Conservation (phyloP, 176 grass and related monocot species). For the Juncus inflexus region DNA sequence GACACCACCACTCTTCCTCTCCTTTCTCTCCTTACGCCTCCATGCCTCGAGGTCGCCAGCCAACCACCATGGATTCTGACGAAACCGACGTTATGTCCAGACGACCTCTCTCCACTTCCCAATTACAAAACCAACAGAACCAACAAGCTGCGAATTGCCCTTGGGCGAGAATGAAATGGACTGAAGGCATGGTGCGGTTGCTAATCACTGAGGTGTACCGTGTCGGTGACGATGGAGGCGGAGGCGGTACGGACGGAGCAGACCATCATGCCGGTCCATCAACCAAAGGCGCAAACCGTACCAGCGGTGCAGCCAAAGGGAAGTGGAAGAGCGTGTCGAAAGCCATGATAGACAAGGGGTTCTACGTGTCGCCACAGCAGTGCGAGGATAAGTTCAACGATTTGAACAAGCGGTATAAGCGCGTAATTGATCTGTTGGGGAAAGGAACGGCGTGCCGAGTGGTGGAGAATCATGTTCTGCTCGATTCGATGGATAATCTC, state of each 20-base stretch:
- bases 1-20: slow-evolving; percentile 8
- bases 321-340: slow-evolving; percentile 93
- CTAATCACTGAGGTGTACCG: slow-evolving; percentile 73
- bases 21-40: slow-evolving; percentile 17
- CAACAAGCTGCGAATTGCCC: slow-evolving; percentile 32
- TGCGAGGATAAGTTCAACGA: slow-evolving; percentile 99
- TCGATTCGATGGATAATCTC: slow-evolving; percentile 68
- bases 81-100: slow-evolving; percentile 8
- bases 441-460: slow-evolving; percentile 75
- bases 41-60: neutral
- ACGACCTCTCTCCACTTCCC: neutral
- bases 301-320: slow-evolving; percentile 49
- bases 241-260: neutral
- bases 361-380: slow-evolving; percentile 86
- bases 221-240: slow-evolving; percentile 67
- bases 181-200: slow-evolving; percentile 72
- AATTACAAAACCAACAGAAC: too few relatives aligned
- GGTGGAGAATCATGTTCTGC: slow-evolving; percentile 67
- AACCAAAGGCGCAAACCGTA: slow-evolving; percentile 6
- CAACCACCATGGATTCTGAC: neutral
- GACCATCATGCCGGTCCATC: slow-evolving; percentile 1
- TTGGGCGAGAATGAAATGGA: slow-evolving; percentile 99
- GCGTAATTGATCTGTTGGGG: slow-evolving; percentile 77
- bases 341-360: slow-evolving; percentile 71
- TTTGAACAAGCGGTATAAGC: slow-evolving; percentile 95